Percentiles rank a stretch among this genome's conserved stretches.
These are phyloP conservation scores for Bjerkandera adusta DNA, from an alignment of 1,284 basidiomycete genomes.

Conservation along the genomic window DNA sequence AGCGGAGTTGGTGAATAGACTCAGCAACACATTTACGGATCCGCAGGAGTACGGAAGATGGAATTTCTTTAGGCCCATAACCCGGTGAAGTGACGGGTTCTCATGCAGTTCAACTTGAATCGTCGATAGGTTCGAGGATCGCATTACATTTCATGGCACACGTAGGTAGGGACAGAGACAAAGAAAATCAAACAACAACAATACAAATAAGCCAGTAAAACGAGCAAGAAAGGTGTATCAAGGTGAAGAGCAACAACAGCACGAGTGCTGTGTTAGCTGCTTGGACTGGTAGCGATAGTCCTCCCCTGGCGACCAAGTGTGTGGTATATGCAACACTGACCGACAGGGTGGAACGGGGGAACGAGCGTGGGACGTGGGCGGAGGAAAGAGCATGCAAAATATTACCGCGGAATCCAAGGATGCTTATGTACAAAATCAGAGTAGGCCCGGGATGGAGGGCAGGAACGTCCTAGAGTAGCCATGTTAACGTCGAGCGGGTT, in stretches of 20 bases:
- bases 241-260: neutral
- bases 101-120: too few relatives aligned
- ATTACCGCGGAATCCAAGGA: conserved; percentile 9
- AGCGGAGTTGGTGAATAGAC: too few relatives aligned
- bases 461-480: conserved; percentile 11
- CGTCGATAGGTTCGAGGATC: too few relatives aligned
- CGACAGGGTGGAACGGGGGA: conserved; percentile 1
- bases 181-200: too few relatives aligned
- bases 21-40: too few relatives aligned
- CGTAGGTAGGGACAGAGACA: too few relatives aligned
- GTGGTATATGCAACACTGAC: neutral
- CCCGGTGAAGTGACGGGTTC: too few relatives aligned
- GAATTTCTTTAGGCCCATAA: too few relatives aligned
- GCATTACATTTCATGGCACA: too few relatives aligned
- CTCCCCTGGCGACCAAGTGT: neutral
- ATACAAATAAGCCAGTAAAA: too few relatives aligned
- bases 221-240: neutral
- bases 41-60: too few relatives aligned
- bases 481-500: neutral
- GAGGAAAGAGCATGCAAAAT: neutral
- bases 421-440: conserved; percentile 2
- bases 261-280: neutral
- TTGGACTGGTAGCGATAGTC: too few relatives aligned
- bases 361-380: neutral
- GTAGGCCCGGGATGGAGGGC: conserved; percentile 15